Evolutionary conservation across 352 stramenopile species (phyloP).

Genomic region (Phytophthora colocasiae): DNA sequence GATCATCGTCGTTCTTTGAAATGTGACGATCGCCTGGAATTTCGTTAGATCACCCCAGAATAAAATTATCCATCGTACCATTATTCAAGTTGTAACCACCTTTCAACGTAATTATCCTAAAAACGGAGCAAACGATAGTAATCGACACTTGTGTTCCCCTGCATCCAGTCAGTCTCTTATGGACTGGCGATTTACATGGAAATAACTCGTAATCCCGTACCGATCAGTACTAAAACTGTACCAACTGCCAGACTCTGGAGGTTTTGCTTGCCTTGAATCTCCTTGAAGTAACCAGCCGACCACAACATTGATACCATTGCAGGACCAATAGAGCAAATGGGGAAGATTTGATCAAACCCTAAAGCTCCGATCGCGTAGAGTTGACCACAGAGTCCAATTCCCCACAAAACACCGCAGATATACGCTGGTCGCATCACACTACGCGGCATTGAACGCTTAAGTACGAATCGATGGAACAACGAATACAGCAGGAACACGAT

Average conservation of each 20-base stretch:
- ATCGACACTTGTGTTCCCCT: no score
- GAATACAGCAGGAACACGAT: conserved; percentile 83
- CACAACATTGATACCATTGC: conserved; percentile 89
- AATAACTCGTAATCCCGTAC: conserved; percentile 71
- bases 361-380: conserved; percentile 77
- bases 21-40: conserved; percentile 2
- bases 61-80: neutral
- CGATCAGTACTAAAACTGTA: conserved; percentile 70
- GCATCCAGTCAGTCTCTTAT: no score
- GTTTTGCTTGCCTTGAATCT: conserved; percentile 79
- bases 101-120: neutral
- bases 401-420: conserved; percentile 82
- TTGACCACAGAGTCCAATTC: conserved; percentile 68
- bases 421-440: conserved; percentile 85
- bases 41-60: conserved; percentile 2
- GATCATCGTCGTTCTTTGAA: conserved; percentile 8
- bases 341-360: conserved; percentile 86
- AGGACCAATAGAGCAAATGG: conserved; percentile 78
- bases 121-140: no score
- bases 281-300: conserved; percentile 83
- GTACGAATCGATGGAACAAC: conserved; percentile 76
- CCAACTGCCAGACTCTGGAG: conserved; percentile 63
- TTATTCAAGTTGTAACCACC: neutral
- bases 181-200: conserved; percentile 36
- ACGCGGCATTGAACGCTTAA: conserved; percentile 78